Base-by-base conservation (phyloP, 257 asterid species). In the Solanum chiquidenum region DNA sequence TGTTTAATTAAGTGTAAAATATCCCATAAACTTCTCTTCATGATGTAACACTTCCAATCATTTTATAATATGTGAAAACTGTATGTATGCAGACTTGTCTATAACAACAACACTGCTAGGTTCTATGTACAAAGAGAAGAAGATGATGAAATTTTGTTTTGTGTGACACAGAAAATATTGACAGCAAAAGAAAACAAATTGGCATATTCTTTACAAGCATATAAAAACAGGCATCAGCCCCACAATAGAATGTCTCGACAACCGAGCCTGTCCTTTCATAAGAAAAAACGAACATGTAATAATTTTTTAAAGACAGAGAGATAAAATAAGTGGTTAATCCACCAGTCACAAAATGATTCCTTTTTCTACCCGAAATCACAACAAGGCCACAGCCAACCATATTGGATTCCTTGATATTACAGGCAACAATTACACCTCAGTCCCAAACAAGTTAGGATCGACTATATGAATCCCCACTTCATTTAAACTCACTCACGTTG, bases 191-290 rank as follows among this genome's bases (percentile, higher is more conserved):
- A 82, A 10, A 9, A 82, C 86, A 82, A 49, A 82, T 69, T 71
- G 69, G 31, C 85, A 87, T 88, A 89, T 91, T 88, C 89, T 90
- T 84, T 60, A 64, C 80, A 77, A 82, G 89, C 85, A 90, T 72
- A 85, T 86, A 87, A 35, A 35, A 75, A 87, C 92, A 87, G 46
- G 52, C 44, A 85, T 42, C 23, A 40, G 83, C 77, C 87, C 77
- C 73, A 87, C 90, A 83, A 46, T 71, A 49, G 90, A 90, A 89
- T 87, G 89, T 90, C 91, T 89, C 87, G 90, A 87, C 23, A 40
- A 74, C 49, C 8, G 58, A 88, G 84, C 76, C 29, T 46, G 33
- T 64, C 79, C 83, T 74, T 74, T 21, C n/a, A 6, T 37, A 11
- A 35, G 83, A 42, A 74, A 55, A 34, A 35, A 74, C 13, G 18